A percentile compares a stretch with the other conserved stretches of the same genome.
These are phyloP conservation scores for Bipolaris bicolor DNA, from an alignment of 2,329 filamentous ascomycete genomes.

Conservation along the genomic window DNA sequence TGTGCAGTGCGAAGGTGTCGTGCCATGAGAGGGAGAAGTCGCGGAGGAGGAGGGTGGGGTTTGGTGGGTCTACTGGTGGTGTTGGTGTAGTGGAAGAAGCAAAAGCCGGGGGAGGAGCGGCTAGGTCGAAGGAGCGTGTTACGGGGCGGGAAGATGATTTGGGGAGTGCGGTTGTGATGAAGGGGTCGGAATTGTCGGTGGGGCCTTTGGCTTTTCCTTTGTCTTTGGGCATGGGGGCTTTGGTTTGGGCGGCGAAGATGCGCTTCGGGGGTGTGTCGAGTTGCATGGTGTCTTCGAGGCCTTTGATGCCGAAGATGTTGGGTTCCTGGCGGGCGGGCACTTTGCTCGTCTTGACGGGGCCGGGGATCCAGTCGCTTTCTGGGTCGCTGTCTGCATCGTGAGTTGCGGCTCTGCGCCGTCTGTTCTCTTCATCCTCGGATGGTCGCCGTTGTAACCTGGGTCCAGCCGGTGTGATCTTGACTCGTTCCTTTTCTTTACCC, in stretches of 20 bases:
- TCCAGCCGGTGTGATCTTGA: slow-evolving; percentile 24
- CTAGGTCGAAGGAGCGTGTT: slow-evolving; percentile 28
- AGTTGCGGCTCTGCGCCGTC: slow-evolving; percentile 26
- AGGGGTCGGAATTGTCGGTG: slow-evolving; percentile 29
- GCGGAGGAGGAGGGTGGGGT: slow-evolving; percentile 25
- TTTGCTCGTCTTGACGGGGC: slow-evolving; percentile 30
- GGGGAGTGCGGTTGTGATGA: slow-evolving; percentile 31
- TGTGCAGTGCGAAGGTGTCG: slow-evolving; percentile 35
- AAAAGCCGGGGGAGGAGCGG: slow-evolving; percentile 21
- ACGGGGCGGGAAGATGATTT: slow-evolving; percentile 21
- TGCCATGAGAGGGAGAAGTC: slow-evolving; percentile 44
- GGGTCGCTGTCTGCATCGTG: slow-evolving; percentile 39
- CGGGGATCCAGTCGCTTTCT: slow-evolving; percentile 48
- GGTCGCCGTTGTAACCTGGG: slow-evolving; percentile 28
- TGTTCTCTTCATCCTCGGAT: slow-evolving; percentile 43
- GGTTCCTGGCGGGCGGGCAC: slow-evolving; percentile 17
- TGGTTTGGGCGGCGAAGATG: slow-evolving; percentile 15
- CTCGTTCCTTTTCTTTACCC: slow-evolving; percentile 33
- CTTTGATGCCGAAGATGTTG: slow-evolving; percentile 43
- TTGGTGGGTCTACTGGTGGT: slow-evolving; percentile 19
- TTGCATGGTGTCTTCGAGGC: slow-evolving; percentile 31
- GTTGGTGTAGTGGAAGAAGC: too few species aligned
- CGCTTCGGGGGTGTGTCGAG: slow-evolving; percentile 30
- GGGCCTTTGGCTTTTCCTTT: slow-evolving; percentile 22
- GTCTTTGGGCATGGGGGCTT: slow-evolving; percentile 5